Evolutionary conservation across 2,329 filamentous ascomycete genomes (phyloP).

Genomic region (Botrytis tulipae): DNA sequence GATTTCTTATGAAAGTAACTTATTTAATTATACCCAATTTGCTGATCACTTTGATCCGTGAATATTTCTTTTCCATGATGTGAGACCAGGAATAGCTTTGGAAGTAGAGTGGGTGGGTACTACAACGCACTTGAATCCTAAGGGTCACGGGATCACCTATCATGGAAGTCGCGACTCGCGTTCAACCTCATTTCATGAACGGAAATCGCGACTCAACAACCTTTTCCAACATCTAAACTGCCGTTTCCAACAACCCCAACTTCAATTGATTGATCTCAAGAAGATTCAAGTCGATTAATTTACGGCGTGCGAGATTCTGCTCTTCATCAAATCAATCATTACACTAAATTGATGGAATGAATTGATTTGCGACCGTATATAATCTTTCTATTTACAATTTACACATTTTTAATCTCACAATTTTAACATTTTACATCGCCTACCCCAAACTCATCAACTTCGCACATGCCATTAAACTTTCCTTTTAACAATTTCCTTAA

Average conservation of each 20-base stretch:
- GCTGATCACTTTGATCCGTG: neutral
- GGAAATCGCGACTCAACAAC: neutral
- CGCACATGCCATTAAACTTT: constrained; percentile 8
- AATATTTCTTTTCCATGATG: neutral
- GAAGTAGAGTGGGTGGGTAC: neutral
- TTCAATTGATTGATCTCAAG: neutral
- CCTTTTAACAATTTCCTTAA: constrained; percentile 1
- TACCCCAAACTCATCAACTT: neutral
- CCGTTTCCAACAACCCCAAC: neutral
- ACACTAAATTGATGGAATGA: neutral
- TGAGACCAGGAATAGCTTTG: neutral
- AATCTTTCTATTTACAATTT: neutral
- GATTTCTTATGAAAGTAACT: constrained; percentile 1
- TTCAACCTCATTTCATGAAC: neutral
- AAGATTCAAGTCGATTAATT: neutral
- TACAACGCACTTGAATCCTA: no score
- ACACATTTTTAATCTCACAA: neutral
- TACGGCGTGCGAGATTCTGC: neutral
- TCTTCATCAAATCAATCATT: neutral
- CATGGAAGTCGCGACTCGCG: constrained; percentile 6
- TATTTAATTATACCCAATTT: neutral
- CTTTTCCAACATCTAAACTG: neutral
- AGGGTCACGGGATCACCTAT: constrained; percentile 8
- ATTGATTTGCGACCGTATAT: neutral
- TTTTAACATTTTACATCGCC: no score